Base-by-base conservation (phyloP, 768 basidiomycete species). In the Gymnopilus junonius region DNA sequence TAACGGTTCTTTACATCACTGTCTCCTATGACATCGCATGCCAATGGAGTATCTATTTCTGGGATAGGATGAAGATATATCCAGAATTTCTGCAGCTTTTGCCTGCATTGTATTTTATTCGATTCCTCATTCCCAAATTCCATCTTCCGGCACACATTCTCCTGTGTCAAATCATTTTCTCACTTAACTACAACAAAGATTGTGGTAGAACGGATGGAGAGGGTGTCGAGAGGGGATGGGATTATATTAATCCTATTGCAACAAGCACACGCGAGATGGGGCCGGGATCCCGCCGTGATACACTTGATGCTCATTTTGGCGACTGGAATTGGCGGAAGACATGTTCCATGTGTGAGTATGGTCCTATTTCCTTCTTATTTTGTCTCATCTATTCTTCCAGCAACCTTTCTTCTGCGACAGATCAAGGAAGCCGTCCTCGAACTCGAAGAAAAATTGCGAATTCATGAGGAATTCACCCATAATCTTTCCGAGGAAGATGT, bases 121-220 rank as follows among this genome's bases (percentile, higher is more conserved):
- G 12, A 39, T 68, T 50, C 54, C 45, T 67, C 3, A 59, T 70
- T 17, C 67, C 62, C 0, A 70, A 70, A 46, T 70, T 67, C 23
- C 60, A 61, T 34, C 60, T 61, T 23, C 53, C 40, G 4, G 60
- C 60, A 11, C 60, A 61, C 27, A 20, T 62, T 20, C 7, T n/a
- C n/a, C 34, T 37, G 21, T 62, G 61, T 45, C 53, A 62, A 45
- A 31, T 55, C 2, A 23, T 20, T 3, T 62, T 20, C 15, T 58
- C 57, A 5, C 68, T 75, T 59, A 66, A 72, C 31, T 60, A 58
- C 48, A 68, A 58, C 21, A 65, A 58, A 20, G 59, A 65, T 23
- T 79, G 79, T 45, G 80, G 77, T 14, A 74, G 79, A 21, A 71
- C 79, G 8, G 69, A 72, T 6, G 76, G 71, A 0, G 79, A 83